Percentiles rank a stretch among this genome's conserved stretches.
Evolutionary conservation across 78 protist genomes (phyloP).

Genomic region (Anaeramoeba flamelloides): DNA sequence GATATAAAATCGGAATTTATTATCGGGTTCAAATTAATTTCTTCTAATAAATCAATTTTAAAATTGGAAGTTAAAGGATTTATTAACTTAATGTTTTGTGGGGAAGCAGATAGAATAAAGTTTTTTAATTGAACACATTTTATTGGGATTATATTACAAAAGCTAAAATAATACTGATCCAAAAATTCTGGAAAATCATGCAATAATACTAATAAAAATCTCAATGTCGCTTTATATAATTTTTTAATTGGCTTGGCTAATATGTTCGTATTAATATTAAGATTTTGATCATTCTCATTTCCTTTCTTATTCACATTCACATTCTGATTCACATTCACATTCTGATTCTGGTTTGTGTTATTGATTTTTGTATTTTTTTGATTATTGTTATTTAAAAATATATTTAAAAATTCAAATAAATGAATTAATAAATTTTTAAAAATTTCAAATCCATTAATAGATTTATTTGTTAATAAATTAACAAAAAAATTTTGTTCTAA

Average conservation of each 20-base stretch:
- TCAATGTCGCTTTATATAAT: conserved; percentile 63
- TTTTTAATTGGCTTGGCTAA: conserved; percentile 49
- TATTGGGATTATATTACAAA: conserved; percentile 84
- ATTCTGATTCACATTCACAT: too few species aligned
- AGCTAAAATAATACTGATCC: conserved; percentile 68
- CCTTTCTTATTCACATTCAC: too few species aligned
- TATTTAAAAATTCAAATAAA: conserved; percentile 64
- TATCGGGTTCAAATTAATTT: conserved; percentile 61
- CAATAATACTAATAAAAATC: conserved; percentile 55
- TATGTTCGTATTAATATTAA: too few species aligned
- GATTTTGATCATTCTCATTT: too few species aligned
- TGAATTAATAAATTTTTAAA: conserved; percentile 56
- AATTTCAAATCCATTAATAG: conserved; percentile 59
- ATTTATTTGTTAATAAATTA: conserved; percentile 50
- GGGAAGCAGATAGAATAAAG: conserved; percentile 80
- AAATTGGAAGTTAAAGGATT: conserved; percentile 84
- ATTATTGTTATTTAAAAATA: conserved; percentile 41
- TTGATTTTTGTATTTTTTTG: too few species aligned
- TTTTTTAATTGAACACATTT: conserved; percentile 85
- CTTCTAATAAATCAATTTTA: conserved; percentile 73
- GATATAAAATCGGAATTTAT: conserved; percentile 33
- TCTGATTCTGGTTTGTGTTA: too few species aligned
- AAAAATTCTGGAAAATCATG: conserved; percentile 97
- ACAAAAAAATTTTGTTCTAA: conserved; percentile 79
- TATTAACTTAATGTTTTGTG: conserved; percentile 75